These are phyloP conservation scores for Blastobotrys arbuscula DNA, from an alignment of 1,139 yeast genomes.

Conservation along the genomic window DNA sequence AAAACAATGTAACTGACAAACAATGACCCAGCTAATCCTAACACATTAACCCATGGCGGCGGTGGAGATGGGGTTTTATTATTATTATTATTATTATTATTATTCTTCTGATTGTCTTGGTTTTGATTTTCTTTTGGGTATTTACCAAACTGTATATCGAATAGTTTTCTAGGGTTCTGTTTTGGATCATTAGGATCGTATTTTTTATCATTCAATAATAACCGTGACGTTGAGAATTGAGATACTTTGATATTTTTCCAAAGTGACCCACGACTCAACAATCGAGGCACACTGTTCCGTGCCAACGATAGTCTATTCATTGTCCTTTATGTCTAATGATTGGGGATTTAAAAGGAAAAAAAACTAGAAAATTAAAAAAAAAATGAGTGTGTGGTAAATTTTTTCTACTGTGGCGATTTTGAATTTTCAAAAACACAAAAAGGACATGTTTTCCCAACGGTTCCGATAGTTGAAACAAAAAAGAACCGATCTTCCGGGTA, in stretches of 20 bases:
- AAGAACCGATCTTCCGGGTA: no score
- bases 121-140: slow-evolving; percentile 6
- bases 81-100: background rate
- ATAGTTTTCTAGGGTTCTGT: slow-evolving; percentile 12
- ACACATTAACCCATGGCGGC: slow-evolving; percentile 13
- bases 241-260: background rate
- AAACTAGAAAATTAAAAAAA: no score
- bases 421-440: background rate
- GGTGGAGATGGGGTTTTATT: slow-evolving; percentile 4
- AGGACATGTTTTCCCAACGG: background rate
- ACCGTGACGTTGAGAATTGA: background rate
- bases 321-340: background rate
- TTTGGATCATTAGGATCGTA: background rate
- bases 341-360: background rate
- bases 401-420: background rate
- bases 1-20: slow-evolving; percentile 8
- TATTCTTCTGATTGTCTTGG: background rate
- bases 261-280: background rate
- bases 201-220: background rate
- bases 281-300: slow-evolving; percentile 2
- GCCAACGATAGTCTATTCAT: slow-evolving; percentile 5
- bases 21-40: slow-evolving; percentile 11
- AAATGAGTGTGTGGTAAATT: background rate
- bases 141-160: slow-evolving; percentile 12
- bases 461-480: no score